Evolutionary conservation across 257 asterid genomes (phyloP).

Genomic region (Scutellaria baicalensis): DNA sequence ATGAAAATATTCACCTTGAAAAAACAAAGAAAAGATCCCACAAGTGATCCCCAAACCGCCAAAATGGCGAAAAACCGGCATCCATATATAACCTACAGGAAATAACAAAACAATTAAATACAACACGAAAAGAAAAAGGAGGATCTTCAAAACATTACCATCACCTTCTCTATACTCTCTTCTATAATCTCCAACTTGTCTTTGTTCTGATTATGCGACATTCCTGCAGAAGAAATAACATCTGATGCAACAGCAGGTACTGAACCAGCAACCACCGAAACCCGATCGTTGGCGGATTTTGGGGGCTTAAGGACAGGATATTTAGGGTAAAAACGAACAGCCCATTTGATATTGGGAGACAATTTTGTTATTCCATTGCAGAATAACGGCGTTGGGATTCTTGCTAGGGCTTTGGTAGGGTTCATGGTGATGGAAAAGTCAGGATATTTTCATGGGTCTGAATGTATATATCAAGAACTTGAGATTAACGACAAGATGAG

Average conservation of each 20-base stretch:
- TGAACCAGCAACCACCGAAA: constrained; percentile 8
- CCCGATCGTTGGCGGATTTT: background rate
- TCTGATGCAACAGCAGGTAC: constrained; percentile 28
- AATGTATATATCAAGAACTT: background rate
- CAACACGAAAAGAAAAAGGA: background rate
- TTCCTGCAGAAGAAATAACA: constrained; percentile 27
- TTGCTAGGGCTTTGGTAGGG: constrained; percentile 26
- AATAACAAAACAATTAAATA: background rate
- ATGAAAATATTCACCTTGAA: constrained; percentile 38
- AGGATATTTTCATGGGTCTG: background rate
- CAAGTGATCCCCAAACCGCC: constrained; percentile 86
- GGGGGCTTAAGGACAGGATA: constrained; percentile 5
- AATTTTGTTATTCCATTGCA: constrained; percentile 9
- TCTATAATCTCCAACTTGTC: constrained; percentile 34
- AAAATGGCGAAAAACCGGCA: constrained; percentile 85
- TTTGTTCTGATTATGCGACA: constrained; percentile 11
- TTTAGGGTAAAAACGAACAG: constrained; percentile 11
- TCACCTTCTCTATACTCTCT: constrained; percentile 60
- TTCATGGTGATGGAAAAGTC: constrained; percentile 26
- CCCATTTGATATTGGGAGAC: constrained; percentile 32
- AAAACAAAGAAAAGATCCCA: constrained; percentile 86
- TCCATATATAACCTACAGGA: constrained; percentile 61
- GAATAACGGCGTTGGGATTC: constrained; percentile 26
- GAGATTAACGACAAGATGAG: background rate
- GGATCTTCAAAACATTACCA: background rate